Conservation (phyloP, 345 rosid species). For the Tarenaya hassleriana region DNA sequence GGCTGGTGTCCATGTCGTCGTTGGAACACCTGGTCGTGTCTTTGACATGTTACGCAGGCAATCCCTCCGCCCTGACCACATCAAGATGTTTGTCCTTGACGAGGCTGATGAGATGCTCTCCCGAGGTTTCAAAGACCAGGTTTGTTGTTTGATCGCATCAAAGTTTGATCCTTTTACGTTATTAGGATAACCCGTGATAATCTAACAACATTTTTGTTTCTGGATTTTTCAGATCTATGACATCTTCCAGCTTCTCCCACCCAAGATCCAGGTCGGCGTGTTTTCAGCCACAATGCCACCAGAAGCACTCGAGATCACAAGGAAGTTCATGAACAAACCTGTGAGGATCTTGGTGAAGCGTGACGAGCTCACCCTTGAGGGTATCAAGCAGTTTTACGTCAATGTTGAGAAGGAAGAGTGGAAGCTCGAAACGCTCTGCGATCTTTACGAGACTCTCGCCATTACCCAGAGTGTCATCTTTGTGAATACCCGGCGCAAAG, state of each 20-base stretch:
- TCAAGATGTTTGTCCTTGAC: conserved; percentile 68
- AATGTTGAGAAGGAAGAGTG: conserved; percentile 70
- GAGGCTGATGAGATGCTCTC: conserved; percentile 89
- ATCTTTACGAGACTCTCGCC: conserved; percentile 66
- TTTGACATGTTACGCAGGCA: conserved; percentile 81
- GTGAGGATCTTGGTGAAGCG: conserved; percentile 74
- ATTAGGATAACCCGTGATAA: not conserved
- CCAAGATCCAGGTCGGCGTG: conserved; percentile 65
- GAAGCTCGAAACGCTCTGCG: conserved; percentile 76
- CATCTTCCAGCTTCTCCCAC: conserved; percentile 67
- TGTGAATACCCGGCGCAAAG: conserved; percentile 68
- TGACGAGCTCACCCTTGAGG: conserved; percentile 73
- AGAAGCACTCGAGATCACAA: conserved; percentile 73
- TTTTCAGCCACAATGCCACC: conserved; percentile 85
- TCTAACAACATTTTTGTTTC: not conserved
- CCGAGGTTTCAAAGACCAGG: conserved; percentile 87
- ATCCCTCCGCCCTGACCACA: conserved; percentile 58
- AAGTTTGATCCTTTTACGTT: not conserved
- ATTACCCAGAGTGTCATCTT: conserved; percentile 74
- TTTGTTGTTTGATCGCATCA: conserved; percentile 11
- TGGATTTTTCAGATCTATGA: conserved; percentile 51
- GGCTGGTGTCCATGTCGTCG: conserved; percentile 73
- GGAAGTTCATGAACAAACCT: conserved; percentile 76
- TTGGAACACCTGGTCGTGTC: conserved; percentile 81
- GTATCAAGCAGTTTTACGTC: conserved; percentile 69